A percentile compares a stretch with the other conserved stretches of the same genome.
Evolutionary conservation across 805 yeast species (phyloP).

Genomic region (Brettanomyces custersianus): DNA sequence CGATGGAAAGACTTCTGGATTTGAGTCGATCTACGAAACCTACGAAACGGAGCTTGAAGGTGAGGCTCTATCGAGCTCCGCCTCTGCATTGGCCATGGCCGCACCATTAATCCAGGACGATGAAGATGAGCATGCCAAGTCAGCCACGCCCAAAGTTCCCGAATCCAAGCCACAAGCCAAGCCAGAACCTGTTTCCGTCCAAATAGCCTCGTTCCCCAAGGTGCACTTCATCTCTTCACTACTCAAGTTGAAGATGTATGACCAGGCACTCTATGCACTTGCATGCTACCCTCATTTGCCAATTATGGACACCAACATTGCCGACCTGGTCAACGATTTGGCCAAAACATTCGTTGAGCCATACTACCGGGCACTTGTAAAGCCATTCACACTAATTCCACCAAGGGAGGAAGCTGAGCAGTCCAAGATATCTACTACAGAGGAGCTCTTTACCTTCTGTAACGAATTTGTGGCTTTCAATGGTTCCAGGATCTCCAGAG

Average conservation of each 20-base stretch:
- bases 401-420: not conserved
- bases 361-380: conserved; percentile 25
- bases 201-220: conserved; percentile 24
- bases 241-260: conserved; percentile 50
- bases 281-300: conserved; percentile 55
- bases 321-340: conserved; percentile 39
- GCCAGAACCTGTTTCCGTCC: conserved; percentile 1
- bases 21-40: conserved; percentile 29
- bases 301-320: conserved; percentile 39
- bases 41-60: conserved; percentile 43
- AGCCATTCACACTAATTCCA: not conserved
- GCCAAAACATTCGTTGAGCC: conserved; percentile 43
- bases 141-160: conserved; percentile 1
- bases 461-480: conserved; percentile 40
- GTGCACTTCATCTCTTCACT: conserved; percentile 41
- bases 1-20: conserved; percentile 26
- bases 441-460: not conserved
- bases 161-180: not conserved
- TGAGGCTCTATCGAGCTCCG: conserved; percentile 50
- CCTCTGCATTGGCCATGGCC: conserved; percentile 80
- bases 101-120: conserved; percentile 72
- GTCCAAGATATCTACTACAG: not conserved
- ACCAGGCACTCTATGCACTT: conserved; percentile 53
- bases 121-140: conserved; percentile 32
- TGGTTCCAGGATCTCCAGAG: conserved; percentile 46